Evolutionary conservation across 768 basidiomycete genomes (phyloP).

Genomic region (Lanmaoa rubissima): DNA sequence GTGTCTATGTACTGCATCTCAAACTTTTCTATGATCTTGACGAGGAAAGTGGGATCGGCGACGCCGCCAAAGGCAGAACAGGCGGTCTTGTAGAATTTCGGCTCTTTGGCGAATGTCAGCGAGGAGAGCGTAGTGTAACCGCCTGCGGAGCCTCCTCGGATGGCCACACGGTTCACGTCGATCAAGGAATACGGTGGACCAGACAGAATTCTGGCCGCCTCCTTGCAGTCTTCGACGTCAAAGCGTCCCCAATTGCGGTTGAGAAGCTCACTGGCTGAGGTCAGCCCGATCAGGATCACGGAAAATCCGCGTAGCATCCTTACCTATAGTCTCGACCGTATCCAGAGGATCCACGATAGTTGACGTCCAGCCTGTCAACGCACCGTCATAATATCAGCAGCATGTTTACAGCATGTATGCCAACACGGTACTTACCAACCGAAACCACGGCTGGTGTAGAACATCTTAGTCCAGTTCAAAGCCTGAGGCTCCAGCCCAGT

Average conservation of each 20-base stretch:
- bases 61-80: no score
- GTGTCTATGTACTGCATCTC: no score
- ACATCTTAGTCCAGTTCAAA: slow-evolving; percentile 54
- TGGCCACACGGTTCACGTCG: slow-evolving; percentile 58
- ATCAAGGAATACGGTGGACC: slow-evolving; percentile 41
- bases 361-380: slow-evolving; percentile 58
- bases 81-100: no score
- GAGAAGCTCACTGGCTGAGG: slow-evolving; percentile 44
- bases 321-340: slow-evolving; percentile 69
- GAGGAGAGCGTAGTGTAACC: slow-evolving; percentile 62
- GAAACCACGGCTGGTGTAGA: slow-evolving; percentile 66
- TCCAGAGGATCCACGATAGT: slow-evolving; percentile 72
- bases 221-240: slow-evolving; percentile 60
- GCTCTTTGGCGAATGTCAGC: neutral
- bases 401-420: neutral
- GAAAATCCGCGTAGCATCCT: neutral
- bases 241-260: slow-evolving; percentile 66
- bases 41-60: no score
- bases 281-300: neutral
- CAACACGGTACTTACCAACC: slow-evolving; percentile 46
- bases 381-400: slow-evolving; percentile 1
- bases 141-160: slow-evolving; percentile 69
- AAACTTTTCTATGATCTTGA: no score
- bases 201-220: slow-evolving; percentile 33
- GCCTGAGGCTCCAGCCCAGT: slow-evolving; percentile 46